Base-by-base conservation (phyloP, 2,329 filamentous ascomycete genomes). In the Aspergillus bombycis region DNA sequence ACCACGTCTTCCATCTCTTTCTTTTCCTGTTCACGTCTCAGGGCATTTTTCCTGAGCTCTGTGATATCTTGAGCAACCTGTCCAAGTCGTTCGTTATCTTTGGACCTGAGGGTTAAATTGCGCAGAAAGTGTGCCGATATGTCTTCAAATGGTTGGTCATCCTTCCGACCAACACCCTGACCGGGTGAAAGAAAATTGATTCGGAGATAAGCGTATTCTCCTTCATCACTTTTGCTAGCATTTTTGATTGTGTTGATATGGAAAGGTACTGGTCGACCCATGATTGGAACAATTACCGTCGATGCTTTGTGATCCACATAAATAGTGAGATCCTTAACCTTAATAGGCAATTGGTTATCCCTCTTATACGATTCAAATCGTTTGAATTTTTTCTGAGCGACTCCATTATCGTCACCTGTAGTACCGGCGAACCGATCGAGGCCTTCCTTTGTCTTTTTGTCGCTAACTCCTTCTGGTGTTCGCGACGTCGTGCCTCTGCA, bases 1-100 rank as follows among this genome's bases (percentile, higher is more conserved):
- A 99, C 94, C 26, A 99, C 95, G 78, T 99, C 95, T 77, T 99
- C 95, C 91, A 99, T 91, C 71, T 99, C 94, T 82, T 99, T 99
- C 88, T 98, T 97, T 80, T 97, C 94, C 73, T 97, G 94, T 78
- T 99, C 95, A 71, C 93, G 91, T 79, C 96, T 94, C 48, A 92
- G 88, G 6, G 92, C 89, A 70, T 94, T 92, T 76, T 95, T 96
- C 83, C 97, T 96, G 83, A 99, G 90, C 74, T 97, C 95, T 12
- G 93, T 94, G 71, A 99, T 98, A 74, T 96, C 92, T 65, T 91
- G 91, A 14, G 93, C 91, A 69, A 99, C 95, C 72, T 96, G 92
- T 63, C 92, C 90, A 76, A 99, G 93, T 66, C 94, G 89, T 65
- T 93, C 88, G 63, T 93, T 90, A 75, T 98, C 92, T 66, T 91